These are phyloP conservation scores for Fusarium transvaalense DNA, from an alignment of 2,329 filamentous ascomycete genomes.

Conservation along the genomic window DNA sequence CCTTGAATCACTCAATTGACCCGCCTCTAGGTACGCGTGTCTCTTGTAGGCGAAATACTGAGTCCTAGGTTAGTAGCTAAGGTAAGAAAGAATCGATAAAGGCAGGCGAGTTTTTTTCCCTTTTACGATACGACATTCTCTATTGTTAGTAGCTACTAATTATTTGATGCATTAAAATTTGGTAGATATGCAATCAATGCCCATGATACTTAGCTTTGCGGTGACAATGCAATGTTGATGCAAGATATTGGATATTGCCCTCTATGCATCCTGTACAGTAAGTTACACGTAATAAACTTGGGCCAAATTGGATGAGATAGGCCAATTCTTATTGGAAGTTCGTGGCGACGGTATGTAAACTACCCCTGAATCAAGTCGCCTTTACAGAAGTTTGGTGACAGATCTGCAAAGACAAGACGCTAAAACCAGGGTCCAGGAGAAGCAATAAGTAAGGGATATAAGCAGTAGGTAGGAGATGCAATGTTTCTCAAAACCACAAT, in stretches of 20 bases:
- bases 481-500: background rate
- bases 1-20: constrained; percentile 10
- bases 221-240: background rate
- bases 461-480: background rate
- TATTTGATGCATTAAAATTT: background rate
- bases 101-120: constrained; percentile 20
- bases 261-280: too few species aligned
- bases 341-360: background rate
- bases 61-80: too few species aligned
- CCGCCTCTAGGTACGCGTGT: constrained; percentile 33
- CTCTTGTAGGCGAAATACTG: constrained; percentile 32
- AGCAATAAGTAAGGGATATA: constrained; percentile 5
- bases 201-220: background rate
- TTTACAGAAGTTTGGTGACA: constrained; percentile 11
- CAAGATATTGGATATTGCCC: background rate
- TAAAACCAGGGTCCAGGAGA: constrained; percentile 39
- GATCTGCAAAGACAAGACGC: constrained; percentile 39
- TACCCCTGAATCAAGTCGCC: constrained; percentile 35
- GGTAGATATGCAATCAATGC: background rate
- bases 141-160: background rate
- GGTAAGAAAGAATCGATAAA: constrained; percentile 9
- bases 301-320: constrained; percentile 13
- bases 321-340: constrained; percentile 19
- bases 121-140: constrained; percentile 3
- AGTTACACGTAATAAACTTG: background rate